phyloP scores from a whole-genome alignment of 352 stramenopile species.

The Phytophthora colocasiae region DNA sequence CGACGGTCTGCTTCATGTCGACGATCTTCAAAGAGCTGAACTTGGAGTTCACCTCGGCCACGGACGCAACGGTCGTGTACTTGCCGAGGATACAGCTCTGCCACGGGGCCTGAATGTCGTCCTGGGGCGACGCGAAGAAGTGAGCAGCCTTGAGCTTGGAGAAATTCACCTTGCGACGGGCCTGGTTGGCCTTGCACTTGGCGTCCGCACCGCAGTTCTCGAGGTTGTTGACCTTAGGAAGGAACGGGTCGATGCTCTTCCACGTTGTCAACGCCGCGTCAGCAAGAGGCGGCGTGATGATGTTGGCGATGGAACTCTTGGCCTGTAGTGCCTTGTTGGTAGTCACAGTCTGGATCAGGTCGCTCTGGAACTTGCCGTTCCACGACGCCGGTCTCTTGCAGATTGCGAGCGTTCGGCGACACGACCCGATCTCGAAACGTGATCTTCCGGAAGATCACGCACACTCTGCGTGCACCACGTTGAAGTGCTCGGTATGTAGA shows the following conservation, averaged over 20 bases:
- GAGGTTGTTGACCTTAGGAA: conserved; percentile 52
- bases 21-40: conserved; percentile 42
- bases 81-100: conserved; percentile 41
- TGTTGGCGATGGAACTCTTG: conserved; percentile 49
- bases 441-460: conserved; percentile 7
- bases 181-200: conserved; percentile 29
- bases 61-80: conserved; percentile 44
- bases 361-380: conserved; percentile 51
- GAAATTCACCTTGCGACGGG: conserved; percentile 55
- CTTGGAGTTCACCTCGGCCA: conserved; percentile 41
- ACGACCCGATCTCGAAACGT: conserved; percentile 16
- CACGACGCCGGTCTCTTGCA: conserved; percentile 25
- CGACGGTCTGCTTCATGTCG: conserved; percentile 39
- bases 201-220: conserved; percentile 20
- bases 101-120: conserved; percentile 52
- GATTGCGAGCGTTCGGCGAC: conserved; percentile 9
- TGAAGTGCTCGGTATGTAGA: conserved; percentile 13
- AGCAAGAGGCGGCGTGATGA: conserved; percentile 36
- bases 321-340: conserved; percentile 33
- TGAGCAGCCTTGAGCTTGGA: conserved; percentile 47
- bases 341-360: conserved; percentile 44
- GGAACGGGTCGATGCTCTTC: conserved; percentile 43
- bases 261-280: conserved; percentile 40
- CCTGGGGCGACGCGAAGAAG: conserved; percentile 58
- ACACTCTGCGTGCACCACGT: conserved; percentile 7